phyloP scores from a whole-genome alignment of 495 filamentous ascomycete genomes.

The Neurospora sp. region DNA sequence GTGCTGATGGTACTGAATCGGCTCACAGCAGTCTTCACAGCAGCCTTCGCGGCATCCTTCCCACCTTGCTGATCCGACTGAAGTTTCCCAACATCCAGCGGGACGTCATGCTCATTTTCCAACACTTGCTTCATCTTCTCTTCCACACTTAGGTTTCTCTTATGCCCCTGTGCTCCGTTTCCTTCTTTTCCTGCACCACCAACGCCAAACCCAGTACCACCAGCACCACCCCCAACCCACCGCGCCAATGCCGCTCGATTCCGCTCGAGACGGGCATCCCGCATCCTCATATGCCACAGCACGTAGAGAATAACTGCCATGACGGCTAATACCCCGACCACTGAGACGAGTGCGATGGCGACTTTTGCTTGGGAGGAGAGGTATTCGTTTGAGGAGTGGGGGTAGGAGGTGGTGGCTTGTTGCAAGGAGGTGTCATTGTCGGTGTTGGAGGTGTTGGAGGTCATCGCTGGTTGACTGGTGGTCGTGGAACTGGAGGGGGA shows the following conservation, averaged over 20 bases:
- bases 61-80: neutral
- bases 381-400: neutral
- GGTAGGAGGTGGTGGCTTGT: neutral
- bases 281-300: neutral
- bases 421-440: neutral
- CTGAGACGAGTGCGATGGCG: neutral
- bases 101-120: neutral
- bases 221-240: neutral
- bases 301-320: neutral
- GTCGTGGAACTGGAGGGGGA: too few relatives aligned
- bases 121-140: neutral
- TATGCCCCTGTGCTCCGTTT: neutral
- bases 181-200: neutral
- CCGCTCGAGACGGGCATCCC: neutral
- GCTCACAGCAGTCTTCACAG: neutral
- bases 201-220: neutral
- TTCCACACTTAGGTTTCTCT: neutral
- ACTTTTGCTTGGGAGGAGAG: neutral
- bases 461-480: neutral
- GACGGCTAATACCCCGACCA: neutral
- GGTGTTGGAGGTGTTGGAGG: neutral
- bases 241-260: neutral
- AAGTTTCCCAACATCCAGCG: neutral
- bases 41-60: too few relatives aligned
- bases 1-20: neutral